These are phyloP conservation scores for Quillaja saponaria DNA, from an alignment of 306 rosid genomes.

Conservation along the genomic window DNA sequence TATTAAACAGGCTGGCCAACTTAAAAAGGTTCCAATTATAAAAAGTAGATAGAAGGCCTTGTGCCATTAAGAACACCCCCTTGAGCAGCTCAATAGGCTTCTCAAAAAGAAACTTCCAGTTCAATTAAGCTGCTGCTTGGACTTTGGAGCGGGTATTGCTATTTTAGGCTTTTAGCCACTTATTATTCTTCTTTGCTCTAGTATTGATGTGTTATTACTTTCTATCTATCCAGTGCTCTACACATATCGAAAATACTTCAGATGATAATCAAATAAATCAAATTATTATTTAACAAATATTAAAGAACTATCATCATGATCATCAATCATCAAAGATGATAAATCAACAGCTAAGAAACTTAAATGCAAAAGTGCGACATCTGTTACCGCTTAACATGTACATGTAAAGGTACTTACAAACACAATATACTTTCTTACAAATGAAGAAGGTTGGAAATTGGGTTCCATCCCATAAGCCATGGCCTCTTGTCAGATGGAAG, in stretches of 20 bases:
- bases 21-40: too few species aligned
- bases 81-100: too few species aligned
- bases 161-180: too few species aligned
- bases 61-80: too few species aligned
- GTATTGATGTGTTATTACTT: too few species aligned
- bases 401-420: constrained; percentile 39
- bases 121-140: too few species aligned
- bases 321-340: constrained; percentile 9
- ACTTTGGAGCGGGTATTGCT: too few species aligned
- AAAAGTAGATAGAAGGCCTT: too few species aligned
- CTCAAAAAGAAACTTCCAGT: too few species aligned
- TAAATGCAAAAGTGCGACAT: constrained; percentile 41
- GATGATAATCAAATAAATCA: constrained; percentile 32
- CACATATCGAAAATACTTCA: background rate
- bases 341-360: background rate
- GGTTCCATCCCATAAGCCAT: constrained; percentile 93
- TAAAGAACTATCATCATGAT: background rate
- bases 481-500: constrained; percentile 89
- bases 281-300: constrained; percentile 29
- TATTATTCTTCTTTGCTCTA: too few species aligned
- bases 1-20: too few species aligned
- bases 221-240: too few species aligned
- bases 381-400: constrained; percentile 53
- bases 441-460: constrained; percentile 71
- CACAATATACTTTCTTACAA: constrained; percentile 46